Conservation (phyloP, 768 basidiomycete species). For the Pleurotus pulmonarius region DNA sequence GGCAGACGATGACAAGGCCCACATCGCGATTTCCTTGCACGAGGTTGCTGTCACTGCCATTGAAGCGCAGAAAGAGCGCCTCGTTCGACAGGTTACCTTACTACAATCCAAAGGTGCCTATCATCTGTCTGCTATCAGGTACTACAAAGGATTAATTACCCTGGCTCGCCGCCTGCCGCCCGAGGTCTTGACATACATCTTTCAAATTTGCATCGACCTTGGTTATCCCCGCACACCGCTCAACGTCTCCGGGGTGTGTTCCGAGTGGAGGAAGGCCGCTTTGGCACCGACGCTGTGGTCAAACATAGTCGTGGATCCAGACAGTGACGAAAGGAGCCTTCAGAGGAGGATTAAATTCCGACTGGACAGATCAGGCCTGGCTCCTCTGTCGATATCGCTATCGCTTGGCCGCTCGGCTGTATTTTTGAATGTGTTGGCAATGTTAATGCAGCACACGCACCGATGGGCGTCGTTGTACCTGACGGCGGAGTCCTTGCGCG, state of each 20-base stretch:
- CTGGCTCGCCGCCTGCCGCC: slow-evolving; percentile 53
- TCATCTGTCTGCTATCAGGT: slow-evolving; percentile 39
- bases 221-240: slow-evolving; percentile 56
- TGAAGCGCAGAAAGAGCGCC: slow-evolving; percentile 38
- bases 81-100: slow-evolving; percentile 34
- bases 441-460: slow-evolving; percentile 32
- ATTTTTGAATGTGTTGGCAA: slow-evolving; percentile 30
- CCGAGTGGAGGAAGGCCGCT: slow-evolving; percentile 54
- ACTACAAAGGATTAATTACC: slow-evolving; percentile 43
- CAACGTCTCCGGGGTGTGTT: slow-evolving; percentile 54
- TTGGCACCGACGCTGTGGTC: slow-evolving; percentile 55
- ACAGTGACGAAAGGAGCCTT: slow-evolving; percentile 36
- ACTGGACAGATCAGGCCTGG: slow-evolving; percentile 43
- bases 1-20: slow-evolving; percentile 15
- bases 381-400: slow-evolving; percentile 42
- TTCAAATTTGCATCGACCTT: slow-evolving; percentile 44
- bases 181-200: slow-evolving; percentile 52
- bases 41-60: slow-evolving; percentile 36
- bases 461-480: slow-evolving; percentile 46
- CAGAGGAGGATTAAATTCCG: slow-evolving; percentile 42
- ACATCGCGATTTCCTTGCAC: slow-evolving; percentile 27
- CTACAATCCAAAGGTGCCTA: slow-evolving; percentile 39
- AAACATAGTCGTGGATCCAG: slow-evolving; percentile 42
- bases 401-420: slow-evolving; percentile 26
- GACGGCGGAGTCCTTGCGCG: slow-evolving; percentile 29